A percentile compares a stretch with the other conserved stretches of the same genome.
phyloP scores from a whole-genome alignment of 1,284 basidiomycete genomes.

The Cutaneotrichosporon arboriforme region DNA sequence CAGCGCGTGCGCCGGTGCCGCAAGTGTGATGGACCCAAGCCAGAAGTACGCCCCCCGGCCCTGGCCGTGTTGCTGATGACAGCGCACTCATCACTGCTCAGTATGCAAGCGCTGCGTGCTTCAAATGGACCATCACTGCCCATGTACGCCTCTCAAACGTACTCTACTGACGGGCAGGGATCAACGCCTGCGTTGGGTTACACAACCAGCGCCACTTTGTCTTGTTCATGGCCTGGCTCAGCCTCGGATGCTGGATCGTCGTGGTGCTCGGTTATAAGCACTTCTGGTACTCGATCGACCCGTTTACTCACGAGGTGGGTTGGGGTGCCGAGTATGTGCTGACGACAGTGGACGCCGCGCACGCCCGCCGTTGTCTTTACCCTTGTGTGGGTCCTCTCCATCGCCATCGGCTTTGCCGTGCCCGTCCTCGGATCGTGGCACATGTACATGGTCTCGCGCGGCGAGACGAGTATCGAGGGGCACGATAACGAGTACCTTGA shows the following conservation, averaged over 20 bases:
- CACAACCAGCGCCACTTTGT: constrained; percentile 95
- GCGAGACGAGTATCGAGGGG: constrained; percentile 85
- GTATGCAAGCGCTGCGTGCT: constrained; percentile 87
- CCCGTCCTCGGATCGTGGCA: constrained; percentile 76
- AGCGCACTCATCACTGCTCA: constrained; percentile 92
- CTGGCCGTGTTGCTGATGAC: constrained; percentile 13
- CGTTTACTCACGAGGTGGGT: neutral
- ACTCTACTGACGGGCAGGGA: constrained; percentile 58
- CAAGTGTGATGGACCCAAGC: constrained; percentile 66
- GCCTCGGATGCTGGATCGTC: constrained; percentile 58
- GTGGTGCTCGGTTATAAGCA: constrained; percentile 57
- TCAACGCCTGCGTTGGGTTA: constrained; percentile 93
- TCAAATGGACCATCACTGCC: constrained; percentile 93
- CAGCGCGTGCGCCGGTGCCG: constrained; percentile 56
- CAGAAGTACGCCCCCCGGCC: constrained; percentile 60
- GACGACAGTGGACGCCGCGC: constrained; percentile 57
- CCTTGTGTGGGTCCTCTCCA: constrained; percentile 68
- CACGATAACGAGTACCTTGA: constrained; percentile 81
- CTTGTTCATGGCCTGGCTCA: constrained; percentile 80
- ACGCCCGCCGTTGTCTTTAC: constrained; percentile 68
- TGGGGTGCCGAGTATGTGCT: constrained; percentile 3
- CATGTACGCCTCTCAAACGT: constrained; percentile 54
- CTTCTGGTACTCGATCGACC: constrained; percentile 57
- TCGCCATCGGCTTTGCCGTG: constrained; percentile 67
- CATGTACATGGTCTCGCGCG: constrained; percentile 65